Base-by-base conservation (phyloP, 345 rosid species). In the Abelmoschus esculentus region DNA sequence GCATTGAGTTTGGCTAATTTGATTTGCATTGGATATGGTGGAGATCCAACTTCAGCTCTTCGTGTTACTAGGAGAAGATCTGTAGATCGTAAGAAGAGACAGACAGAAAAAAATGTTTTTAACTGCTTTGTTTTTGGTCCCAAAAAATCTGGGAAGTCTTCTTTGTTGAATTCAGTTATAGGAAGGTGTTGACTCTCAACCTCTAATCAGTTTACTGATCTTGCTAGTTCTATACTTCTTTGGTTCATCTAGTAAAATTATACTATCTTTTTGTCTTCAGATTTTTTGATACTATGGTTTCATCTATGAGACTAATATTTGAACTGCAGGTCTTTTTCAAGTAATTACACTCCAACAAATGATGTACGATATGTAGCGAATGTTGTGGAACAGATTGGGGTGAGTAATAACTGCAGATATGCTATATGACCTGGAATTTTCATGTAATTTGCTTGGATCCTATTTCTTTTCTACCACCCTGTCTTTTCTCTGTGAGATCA, bases 41-140 rank as follows among this genome's bases (percentile, higher is more conserved):
- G 86, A 29, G 80, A 81, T 72, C 89, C 89, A 73, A 80, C 88
- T 68, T 83, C 87, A 67, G 82, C 87, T 22, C 80, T 87, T 68
- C 70, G 66, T 69, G 82, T 91, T 74, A 87, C 97, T 57, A 76
- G 77, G 70, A 87, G 85, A 78, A 88, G 84, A 86, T 77, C 86
- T 52, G 66, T 80, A 49, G 92, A 91, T 78, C 86, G 86, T 50
- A 91, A 86, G 88, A 91, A 89, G 85, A 87, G 85, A 70, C 82
- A 34, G 60, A 82, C 90, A 66, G 91, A 87, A 59, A 86, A 88
- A 79, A 86, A 82, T 77, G 90, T 89, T 70, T 89, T 87, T 69
- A 86, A 71, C 69, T 83, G 95, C 83, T 76, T 72, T 77, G 90
- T 86, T 80, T 82, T 91, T 75, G 95, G 96, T 69, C 87, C 97